phyloP scores from a whole-genome alignment of 2,329 filamentous ascomycete genomes.

The Boeremia lycopersici region DNA sequence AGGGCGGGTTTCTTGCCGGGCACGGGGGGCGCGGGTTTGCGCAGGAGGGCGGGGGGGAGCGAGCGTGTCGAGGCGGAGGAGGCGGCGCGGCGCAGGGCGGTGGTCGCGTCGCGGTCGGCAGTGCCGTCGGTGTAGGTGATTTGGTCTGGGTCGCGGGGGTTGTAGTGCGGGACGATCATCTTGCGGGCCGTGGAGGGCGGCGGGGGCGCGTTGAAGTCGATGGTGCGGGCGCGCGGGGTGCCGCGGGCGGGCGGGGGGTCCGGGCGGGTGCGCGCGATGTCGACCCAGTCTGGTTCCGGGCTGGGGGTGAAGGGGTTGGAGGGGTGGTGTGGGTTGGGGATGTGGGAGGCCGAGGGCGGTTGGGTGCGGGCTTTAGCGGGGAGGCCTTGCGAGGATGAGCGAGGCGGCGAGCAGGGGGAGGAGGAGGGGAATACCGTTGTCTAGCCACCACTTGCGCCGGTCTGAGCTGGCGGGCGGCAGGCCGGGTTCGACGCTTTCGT shows the following conservation, averaged over 20 bases:
- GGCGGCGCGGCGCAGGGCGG: conserved; percentile 30
- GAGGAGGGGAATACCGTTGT: conserved; percentile 65
- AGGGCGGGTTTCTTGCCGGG: conserved; percentile 44
- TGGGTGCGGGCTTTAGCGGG: conserved; percentile 75
- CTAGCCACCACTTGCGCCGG: conserved; percentile 69
- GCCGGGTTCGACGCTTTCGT: conserved; percentile 82
- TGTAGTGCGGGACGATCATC: conserved; percentile 40
- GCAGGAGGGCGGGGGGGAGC: conserved; percentile 36
- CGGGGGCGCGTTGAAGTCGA: conserved; percentile 36
- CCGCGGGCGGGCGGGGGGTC: conserved; percentile 42
- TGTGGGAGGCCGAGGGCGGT: conserved; percentile 66
- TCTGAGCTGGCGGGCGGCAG: conserved; percentile 68
- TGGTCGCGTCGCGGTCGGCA: conserved; percentile 23
- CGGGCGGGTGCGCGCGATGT: conserved; percentile 43
- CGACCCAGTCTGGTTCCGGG: conserved; percentile 84
- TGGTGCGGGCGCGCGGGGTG: conserved; percentile 35
- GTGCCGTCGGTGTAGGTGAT: conserved; percentile 30
- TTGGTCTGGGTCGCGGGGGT: conserved; percentile 26
- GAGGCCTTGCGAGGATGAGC: conserved; percentile 57
- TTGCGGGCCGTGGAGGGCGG: conserved; percentile 35
- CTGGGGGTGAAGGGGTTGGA: conserved; percentile 81
- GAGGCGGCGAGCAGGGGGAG: conserved; percentile 28
- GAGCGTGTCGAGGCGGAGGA: conserved; percentile 40
- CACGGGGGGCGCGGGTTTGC: conserved; percentile 43
- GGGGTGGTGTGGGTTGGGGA: conserved; percentile 74